Evolutionary conservation across 164 flowering plant genomes (phyloP).

Genomic region (Malania oleifera): DNA sequence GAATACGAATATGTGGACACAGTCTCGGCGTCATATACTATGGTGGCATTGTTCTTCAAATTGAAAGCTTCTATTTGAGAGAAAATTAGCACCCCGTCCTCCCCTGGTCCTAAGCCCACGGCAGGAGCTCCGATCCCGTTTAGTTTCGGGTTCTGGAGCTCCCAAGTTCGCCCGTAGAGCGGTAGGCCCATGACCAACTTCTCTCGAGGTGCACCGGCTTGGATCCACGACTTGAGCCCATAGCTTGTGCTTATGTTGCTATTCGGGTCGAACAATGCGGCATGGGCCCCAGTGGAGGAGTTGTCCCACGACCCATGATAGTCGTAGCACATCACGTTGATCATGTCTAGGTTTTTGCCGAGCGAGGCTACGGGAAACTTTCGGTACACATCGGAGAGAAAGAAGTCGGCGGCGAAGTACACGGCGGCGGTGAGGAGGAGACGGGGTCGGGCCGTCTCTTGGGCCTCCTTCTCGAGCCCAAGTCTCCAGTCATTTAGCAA

Average conservation of each 20-base stretch:
- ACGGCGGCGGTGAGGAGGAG: constrained; percentile 55
- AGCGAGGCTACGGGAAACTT: constrained; percentile 11
- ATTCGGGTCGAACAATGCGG: constrained; percentile 11
- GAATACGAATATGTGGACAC: too few relatives aligned
- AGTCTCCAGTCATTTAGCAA: constrained; percentile 38
- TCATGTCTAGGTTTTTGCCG: constrained; percentile 8
- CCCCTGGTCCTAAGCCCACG: constrained; percentile 14
- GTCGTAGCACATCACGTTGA: constrained; percentile 24
- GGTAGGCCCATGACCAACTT: constrained; percentile 26
- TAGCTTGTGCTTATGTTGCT: constrained; percentile 21
- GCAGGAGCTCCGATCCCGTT: constrained; percentile 24
- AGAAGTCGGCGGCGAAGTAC: constrained; percentile 12
- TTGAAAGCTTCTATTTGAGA: constrained; percentile 11
- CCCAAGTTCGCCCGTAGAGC: constrained; percentile 21
- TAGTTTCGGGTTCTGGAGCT: constrained; percentile 13
- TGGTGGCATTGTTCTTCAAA: too few relatives aligned
- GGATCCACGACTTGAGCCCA: constrained; percentile 17
- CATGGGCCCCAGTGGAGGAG: constrained; percentile 16
- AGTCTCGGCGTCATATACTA: too few relatives aligned
- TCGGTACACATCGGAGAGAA: not conserved
- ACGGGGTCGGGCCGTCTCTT: constrained; percentile 15
- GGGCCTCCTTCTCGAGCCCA: constrained; percentile 31
- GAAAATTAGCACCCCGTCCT: constrained; percentile 17
- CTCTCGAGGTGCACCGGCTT: constrained; percentile 3
- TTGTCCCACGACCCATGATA: constrained; percentile 23